phyloP scores from a whole-genome alignment of 75 land plant species.

The Ceratopteris richardii region DNA sequence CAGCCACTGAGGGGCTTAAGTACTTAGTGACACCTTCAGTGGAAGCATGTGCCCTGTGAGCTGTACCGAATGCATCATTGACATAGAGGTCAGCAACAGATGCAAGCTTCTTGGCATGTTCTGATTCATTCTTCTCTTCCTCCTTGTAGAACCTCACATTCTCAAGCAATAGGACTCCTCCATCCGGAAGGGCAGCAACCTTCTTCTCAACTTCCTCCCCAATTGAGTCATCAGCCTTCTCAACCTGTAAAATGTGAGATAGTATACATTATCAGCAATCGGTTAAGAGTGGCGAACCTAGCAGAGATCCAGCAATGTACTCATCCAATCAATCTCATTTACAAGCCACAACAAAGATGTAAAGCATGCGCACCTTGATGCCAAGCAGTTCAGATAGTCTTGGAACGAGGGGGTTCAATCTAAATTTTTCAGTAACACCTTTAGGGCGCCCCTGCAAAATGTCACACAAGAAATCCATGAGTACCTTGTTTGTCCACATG shows the following conservation, averaged over 20 bases:
- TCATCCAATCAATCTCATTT: too few relatives aligned
- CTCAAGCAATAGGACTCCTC: slow-evolving; percentile 51
- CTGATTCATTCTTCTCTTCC: slow-evolving; percentile 58
- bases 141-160: slow-evolving; percentile 60
- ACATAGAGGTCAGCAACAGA: slow-evolving; percentile 50
- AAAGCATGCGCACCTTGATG: slow-evolving; percentile 12
- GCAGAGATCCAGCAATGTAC: not conserved
- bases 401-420: slow-evolving; percentile 51
- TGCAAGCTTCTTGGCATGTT: slow-evolving; percentile 51
- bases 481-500: too few relatives aligned
- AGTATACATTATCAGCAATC: too few relatives aligned
- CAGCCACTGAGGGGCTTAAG: slow-evolving; percentile 40
- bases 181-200: slow-evolving; percentile 36
- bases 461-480: not conserved
- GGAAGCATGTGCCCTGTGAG: slow-evolving; percentile 60
- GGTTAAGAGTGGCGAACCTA: not conserved
- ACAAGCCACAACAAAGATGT: too few relatives aligned
- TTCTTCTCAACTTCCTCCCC: slow-evolving; percentile 50
- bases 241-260: slow-evolving; percentile 22
- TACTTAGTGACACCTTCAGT: slow-evolving; percentile 55
- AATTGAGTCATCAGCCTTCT: slow-evolving; percentile 45
- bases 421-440: slow-evolving; percentile 67
- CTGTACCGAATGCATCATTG: slow-evolving; percentile 65
- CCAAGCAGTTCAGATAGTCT: slow-evolving; percentile 50
- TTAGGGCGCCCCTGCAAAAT: slow-evolving; percentile 63